Base-by-base conservation (phyloP, 371 early-diverging fungal species). In the Batkoa obscura region DNA sequence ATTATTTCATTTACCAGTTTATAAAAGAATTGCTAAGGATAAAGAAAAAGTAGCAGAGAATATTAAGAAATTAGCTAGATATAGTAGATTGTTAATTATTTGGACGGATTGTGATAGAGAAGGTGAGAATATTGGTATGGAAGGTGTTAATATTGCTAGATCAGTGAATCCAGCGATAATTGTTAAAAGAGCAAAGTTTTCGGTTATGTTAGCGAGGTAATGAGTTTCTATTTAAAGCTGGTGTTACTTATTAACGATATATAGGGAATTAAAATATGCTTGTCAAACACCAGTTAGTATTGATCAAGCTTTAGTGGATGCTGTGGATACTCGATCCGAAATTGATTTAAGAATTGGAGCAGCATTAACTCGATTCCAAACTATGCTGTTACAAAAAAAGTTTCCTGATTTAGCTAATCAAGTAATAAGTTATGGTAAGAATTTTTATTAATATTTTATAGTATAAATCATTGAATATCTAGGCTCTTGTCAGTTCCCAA, bases 61-160 rank as follows among this genome's bases (percentile, higher is more conserved):
- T 63, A 59, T 96, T 2, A 47, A 65, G 35, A 56, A 61, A 4
- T 75, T 88, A 60, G 76, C 84, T 0, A 66, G 79, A 39, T 39
- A 61, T 0, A 76, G 82, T 0, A 69, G 84, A 15, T 65, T 79
- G 41, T 64, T 99, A 33, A 81, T 96, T 51, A 94, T 99, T 35
- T 99, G 99, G 99, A 99, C 99, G 0, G 99, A 99, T 77, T 97
- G 98, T 64, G 99, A 99, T 74, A 78, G 95, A 42, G 99, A 99
- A 69, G 99, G 99, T 15, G 99, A 99, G 60, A 85, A 90, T 48
- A 99, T 99, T 63, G 99, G 97, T 9, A 64, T 67, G 4, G 97
- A 98, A 63, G 79, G 95, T 12, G 78, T 70, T 0, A 65, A 76
- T 4, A 66, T 90, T 0, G 88, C 90, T 53, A 63, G 59, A n/a